These are phyloP conservation scores for Lablab purpureus DNA, from an alignment of 306 rosid genomes.

Conservation along the genomic window DNA sequence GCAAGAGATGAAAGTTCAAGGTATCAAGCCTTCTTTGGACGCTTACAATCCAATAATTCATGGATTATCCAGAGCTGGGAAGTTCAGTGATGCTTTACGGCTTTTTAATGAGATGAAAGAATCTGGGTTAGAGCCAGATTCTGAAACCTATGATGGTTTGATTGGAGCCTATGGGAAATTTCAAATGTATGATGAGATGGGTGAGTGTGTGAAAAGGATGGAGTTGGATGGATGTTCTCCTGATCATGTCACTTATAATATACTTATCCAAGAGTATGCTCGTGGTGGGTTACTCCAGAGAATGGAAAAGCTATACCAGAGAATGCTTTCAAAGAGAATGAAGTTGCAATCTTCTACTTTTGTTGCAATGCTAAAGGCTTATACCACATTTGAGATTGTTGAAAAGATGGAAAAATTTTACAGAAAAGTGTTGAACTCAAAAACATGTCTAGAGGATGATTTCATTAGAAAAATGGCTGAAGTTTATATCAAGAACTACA, in stretches of 20 bases:
- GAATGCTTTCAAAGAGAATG: conserved; percentile 69
- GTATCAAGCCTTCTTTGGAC: conserved; percentile 58
- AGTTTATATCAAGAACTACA: conserved; percentile 66
- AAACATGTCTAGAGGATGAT: conserved; percentile 60
- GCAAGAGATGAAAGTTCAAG: conserved; percentile 60
- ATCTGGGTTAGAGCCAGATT: conserved; percentile 49
- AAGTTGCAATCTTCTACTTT: conserved; percentile 64
- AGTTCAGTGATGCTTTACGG: conserved; percentile 55
- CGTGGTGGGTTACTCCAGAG: conserved; percentile 68
- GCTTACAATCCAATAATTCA: conserved; percentile 66
- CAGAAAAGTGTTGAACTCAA: conserved; percentile 52
- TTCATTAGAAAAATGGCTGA: conserved; percentile 67
- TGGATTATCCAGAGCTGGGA: conserved; percentile 59
- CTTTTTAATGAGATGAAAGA: conserved; percentile 69
- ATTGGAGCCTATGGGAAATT: conserved; percentile 74
- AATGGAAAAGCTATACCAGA: conserved; percentile 65
- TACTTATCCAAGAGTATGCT: conserved; percentile 72
- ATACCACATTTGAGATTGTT: conserved; percentile 69
- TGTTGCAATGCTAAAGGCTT: conserved; percentile 76
- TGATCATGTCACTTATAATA: conserved; percentile 68
- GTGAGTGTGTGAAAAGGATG: conserved; percentile 68
- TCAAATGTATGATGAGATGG: conserved; percentile 77
- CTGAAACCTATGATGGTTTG: conserved; percentile 70
- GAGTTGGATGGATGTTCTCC: conserved; percentile 66
- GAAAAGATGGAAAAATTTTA: conserved; percentile 76